These are phyloP conservation scores for Ceratocystiopsis brevicomis DNA, from an alignment of 2,329 filamentous ascomycete genomes.

Conservation along the genomic window DNA sequence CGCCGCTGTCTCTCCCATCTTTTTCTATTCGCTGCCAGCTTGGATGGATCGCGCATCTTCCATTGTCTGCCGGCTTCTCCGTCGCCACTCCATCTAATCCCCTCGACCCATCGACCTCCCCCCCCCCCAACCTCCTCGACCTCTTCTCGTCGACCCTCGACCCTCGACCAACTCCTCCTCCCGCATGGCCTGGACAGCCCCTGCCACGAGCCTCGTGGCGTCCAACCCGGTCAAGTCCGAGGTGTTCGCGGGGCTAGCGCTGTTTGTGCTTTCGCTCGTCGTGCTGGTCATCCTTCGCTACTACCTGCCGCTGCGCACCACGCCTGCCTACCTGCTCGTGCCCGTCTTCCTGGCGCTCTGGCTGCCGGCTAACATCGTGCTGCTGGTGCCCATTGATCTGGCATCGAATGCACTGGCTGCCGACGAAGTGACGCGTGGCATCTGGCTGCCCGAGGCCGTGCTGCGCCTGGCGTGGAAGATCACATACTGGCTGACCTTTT, in stretches of 20 bases:
- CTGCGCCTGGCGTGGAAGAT: conserved; percentile 85
- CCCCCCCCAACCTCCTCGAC: too few relatives aligned
- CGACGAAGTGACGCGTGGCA: conserved; percentile 52
- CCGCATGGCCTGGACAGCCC: too few relatives aligned
- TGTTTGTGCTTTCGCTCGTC: conserved; percentile 53
- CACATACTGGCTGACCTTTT: conserved; percentile 92
- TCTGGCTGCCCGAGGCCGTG: conserved; percentile 67
- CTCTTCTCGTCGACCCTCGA: too few relatives aligned
- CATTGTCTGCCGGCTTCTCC: too few relatives aligned
- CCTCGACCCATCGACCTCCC: too few relatives aligned
- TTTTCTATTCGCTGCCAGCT: too few relatives aligned
- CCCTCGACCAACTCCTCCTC: background rate
- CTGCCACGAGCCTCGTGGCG: background rate
- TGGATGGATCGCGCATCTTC: too few relatives aligned
- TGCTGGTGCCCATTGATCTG: conserved; percentile 89
- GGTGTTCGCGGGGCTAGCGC: conserved; percentile 54
- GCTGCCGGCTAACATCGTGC: conserved; percentile 73
- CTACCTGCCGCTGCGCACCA: conserved; percentile 78
- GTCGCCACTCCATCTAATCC: too few relatives aligned
- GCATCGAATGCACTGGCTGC: conserved; percentile 64
- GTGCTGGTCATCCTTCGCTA: conserved; percentile 74
- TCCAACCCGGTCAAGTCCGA: conserved; percentile 49
- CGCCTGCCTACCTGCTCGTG: conserved; percentile 72
- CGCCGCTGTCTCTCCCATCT: too few relatives aligned
- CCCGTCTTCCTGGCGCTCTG: conserved; percentile 94